These are phyloP conservation scores for Saccharomycopsis selenospora DNA, from an alignment of 805 yeast species.

Conservation along the genomic window DNA sequence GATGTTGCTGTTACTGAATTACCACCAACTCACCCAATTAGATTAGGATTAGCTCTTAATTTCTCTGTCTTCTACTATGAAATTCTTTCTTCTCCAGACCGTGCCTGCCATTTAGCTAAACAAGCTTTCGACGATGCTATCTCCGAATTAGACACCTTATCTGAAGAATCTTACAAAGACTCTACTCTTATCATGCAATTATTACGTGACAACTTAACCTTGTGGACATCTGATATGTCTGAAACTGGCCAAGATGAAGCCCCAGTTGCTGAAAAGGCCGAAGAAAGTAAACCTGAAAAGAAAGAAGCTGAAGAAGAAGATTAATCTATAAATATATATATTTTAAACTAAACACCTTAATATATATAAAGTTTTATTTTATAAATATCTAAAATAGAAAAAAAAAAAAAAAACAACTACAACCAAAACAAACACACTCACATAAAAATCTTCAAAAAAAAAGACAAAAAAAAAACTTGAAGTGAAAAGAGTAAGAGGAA, in stretches of 20 bases:
- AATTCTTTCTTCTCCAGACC: conserved; percentile 95
- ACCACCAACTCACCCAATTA: conserved; percentile 98
- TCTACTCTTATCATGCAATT: conserved; percentile 98
- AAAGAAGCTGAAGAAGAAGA: conserved; percentile 14
- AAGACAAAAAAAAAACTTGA: too few species aligned
- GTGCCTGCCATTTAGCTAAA: conserved; percentile 98
- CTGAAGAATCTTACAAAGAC: conserved; percentile 98
- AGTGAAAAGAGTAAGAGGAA: too few species aligned
- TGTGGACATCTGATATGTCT: conserved; percentile 94
- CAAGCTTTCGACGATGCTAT: conserved; percentile 99
- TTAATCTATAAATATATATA: background rate
- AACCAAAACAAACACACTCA: too few species aligned
- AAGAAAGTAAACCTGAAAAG: conserved; percentile 21
- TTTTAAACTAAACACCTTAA: background rate
- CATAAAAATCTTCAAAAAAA: too few species aligned
- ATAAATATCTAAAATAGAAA: too few species aligned
- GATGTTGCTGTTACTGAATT: conserved; percentile 95
- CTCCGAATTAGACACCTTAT: conserved; percentile 94
- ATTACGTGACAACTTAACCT: conserved; percentile 94
- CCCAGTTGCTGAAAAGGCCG: conserved; percentile 27
- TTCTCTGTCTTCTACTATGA: conserved; percentile 98
- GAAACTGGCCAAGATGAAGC: conserved; percentile 63
- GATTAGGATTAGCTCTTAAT: conserved; percentile 95
- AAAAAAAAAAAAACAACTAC: too few species aligned
- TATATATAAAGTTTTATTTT: too few species aligned